Evolutionary conservation across 352 stramenopile genomes (phyloP), one percentile per base, ranked within the genome.

Genomic region (Phytophthora pseudosyringae): DNA sequence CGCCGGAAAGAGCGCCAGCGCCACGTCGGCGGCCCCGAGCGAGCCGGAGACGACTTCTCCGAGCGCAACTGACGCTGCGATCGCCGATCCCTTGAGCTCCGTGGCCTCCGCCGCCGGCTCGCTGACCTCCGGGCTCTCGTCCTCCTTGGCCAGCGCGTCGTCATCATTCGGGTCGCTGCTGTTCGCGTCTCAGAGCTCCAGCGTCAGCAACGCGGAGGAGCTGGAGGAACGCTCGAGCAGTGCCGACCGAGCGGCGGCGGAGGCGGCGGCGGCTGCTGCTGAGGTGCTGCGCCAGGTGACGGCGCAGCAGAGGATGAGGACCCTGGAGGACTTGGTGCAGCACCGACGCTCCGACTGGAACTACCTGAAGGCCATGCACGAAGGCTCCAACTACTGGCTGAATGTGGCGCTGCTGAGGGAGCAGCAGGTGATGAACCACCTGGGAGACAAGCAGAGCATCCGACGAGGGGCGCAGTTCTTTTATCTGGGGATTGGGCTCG

Each of bases 331-430:
- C 18, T 75, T 95, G 11, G 81, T 93, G 40, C 77, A 90, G 74
- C 69, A 81, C 28, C 80, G 86, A 12, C 83, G 85, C 21, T 80
- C 78, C 11, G 86, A 95, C 73, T 92, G 82, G 78, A 90, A 66
- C 41, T 95, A 95, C 67, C 56, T 95, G 32, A 91, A 91, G 59
- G 71, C 76, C 16, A 91, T 95, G 81, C 86, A 95, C 53, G 71
- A 85, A 59, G 84, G 84, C 15, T 86, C 78, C 15, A 89, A 88
- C 67, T 90, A 90, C 56, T 95, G 86, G 86, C 73, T 95, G 32
- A 95, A 93, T 69, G 61, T 95, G 4, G 83, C 86, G 10, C 55
- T 92, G 44, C 54, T 95, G 12, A 66, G 79, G 3, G 86, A 95
- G 61, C 76, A 81, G 26, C 75, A 91, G 29, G 72, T 95, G 44